Evolutionary conservation across 2,329 filamentous ascomycete species (phyloP).

Genomic region (Microdochium nivale): DNA sequence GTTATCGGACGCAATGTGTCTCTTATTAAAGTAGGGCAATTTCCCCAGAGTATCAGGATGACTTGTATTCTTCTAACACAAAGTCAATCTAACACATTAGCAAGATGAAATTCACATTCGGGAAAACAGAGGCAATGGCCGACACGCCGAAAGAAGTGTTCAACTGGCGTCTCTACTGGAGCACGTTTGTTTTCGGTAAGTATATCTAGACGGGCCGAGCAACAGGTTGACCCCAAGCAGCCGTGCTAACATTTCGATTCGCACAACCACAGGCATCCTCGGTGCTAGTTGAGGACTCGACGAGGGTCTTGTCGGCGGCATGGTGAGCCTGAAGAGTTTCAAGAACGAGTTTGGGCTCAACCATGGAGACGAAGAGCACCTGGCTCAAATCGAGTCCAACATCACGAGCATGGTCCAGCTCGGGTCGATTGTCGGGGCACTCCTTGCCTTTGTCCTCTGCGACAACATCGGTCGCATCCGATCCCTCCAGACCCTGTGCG

Average conservation of each 20-base stretch:
- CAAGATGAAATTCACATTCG: constrained; percentile 1
- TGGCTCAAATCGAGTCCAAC: constrained; percentile 3
- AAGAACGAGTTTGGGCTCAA: constrained; percentile 31
- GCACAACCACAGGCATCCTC: constrained; percentile 49
- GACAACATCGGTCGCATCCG: constrained; percentile 15
- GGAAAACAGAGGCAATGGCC: not conserved
- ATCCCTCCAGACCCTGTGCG: constrained; percentile 11
- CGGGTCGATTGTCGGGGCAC: constrained; percentile 4
- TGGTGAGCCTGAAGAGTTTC: constrained; percentile 37
- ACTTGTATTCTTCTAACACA: not conserved
- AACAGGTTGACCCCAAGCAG: too few relatives aligned
- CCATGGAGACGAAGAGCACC: constrained; percentile 15
- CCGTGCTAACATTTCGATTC: constrained; percentile 9
- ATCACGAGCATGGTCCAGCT: constrained; percentile 8
- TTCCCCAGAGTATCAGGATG: too few relatives aligned
- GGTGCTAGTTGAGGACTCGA: constrained; percentile 51
- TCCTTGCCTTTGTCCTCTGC: constrained; percentile 12
- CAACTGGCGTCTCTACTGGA: constrained; percentile 49
- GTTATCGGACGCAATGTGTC: too few relatives aligned
- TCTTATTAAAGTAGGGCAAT: too few relatives aligned
- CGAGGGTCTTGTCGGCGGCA: constrained; percentile 49
- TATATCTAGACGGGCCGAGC: too few relatives aligned
- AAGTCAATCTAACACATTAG: too few relatives aligned
- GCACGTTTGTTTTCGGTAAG: not conserved
- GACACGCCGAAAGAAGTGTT: constrained; percentile 39